Evolutionary conservation across 345 rosid genomes (phyloP), one percentile per base, ranked within the genome.

Genomic region (Citropsis articulata): DNA sequence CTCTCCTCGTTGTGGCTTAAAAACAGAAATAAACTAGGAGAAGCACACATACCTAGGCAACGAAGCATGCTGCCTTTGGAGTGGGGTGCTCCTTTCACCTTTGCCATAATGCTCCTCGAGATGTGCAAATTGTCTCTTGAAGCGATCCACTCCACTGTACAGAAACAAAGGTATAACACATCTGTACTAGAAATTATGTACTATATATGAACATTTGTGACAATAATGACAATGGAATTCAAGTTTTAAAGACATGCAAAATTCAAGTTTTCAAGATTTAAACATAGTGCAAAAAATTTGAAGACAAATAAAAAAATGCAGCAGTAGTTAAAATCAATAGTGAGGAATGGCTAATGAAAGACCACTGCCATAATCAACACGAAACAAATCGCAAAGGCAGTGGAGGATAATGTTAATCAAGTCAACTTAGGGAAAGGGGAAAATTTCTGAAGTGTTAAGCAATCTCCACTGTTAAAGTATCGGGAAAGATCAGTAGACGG

Each of bases 61-160:
- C 45, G 98, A 96, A 82, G 97, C 99, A 77, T 96, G 97, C 66
- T 91, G 98, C 63, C 97, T 87, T 75, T 87, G 98, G 71, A 96
- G 93, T 24, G 97, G 98, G 60, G 92, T 76, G 81, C 87, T 75
- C 84, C 84, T 88, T 87, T 91, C 97, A 31, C 98, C 98, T 84
- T 88, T 96, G 72, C 97, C 91, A 69, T 84, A 81, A 82, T 89
- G 87, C 85, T 96, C 99, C 85, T 94, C 99, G 71, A 96, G 92
- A 83, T 96, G 97, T 10, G 99, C 99, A 87, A 96, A 96, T 81
- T 96, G 99, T 80, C 98, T 84, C 91, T 94, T 96, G 85, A 96
- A 96, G 71, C 98, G 97, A 87, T 96, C 99, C 63, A 94, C 99
- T 57, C 99, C 99, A 82, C 99, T 96, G 79, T 18, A 80, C 74